phyloP scores from a whole-genome alignment of 2,329 filamentous ascomycete species.

The Talaromyces sp. region DNA sequence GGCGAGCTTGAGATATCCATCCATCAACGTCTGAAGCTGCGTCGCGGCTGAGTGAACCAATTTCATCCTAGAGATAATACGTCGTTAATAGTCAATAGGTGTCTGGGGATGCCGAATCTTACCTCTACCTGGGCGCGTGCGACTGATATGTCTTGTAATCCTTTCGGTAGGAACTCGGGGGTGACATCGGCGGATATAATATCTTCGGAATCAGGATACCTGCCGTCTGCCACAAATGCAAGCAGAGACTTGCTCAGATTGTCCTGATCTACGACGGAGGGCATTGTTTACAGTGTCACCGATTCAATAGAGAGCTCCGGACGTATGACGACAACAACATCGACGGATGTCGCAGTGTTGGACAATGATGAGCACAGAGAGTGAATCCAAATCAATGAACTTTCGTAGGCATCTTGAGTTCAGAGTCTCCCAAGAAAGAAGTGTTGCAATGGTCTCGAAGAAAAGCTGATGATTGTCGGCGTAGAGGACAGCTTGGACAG shows the following conservation, averaged over 20 bases:
- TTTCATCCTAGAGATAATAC: slow-evolving; percentile 54
- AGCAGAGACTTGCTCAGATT: slow-evolving; percentile 59
- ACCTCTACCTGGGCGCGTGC: slow-evolving; percentile 55
- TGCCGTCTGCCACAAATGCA: slow-evolving; percentile 57
- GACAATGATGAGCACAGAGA: not conserved
- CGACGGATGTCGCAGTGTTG: not conserved
- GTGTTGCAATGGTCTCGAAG: not conserved
- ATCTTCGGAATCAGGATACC: slow-evolving; percentile 55
- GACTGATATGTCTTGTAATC: slow-evolving; percentile 50
- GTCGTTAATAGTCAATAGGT: not conserved
- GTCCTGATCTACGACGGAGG: slow-evolving; percentile 26
- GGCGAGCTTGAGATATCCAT: slow-evolving; percentile 82
- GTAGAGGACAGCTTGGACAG: slow-evolving; percentile 16
- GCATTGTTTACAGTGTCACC: slow-evolving; percentile 11
- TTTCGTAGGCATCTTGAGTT: not conserved
- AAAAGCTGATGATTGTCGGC: not conserved
- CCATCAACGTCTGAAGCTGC: slow-evolving; percentile 74
- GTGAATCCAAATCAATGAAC: not conserved
- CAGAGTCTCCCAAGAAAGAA: not conserved
- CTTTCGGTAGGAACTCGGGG: slow-evolving; percentile 45
- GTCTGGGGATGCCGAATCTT: slow-evolving; percentile 14
- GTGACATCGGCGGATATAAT: slow-evolving; percentile 53
- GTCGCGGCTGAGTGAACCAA: slow-evolving; percentile 71
- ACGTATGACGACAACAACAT: slow-evolving; percentile 6
- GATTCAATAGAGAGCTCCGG: not conserved